These are phyloP conservation scores for Mycena galopus DNA, from an alignment of 768 basidiomycete species.

Conservation along the genomic window DNA sequence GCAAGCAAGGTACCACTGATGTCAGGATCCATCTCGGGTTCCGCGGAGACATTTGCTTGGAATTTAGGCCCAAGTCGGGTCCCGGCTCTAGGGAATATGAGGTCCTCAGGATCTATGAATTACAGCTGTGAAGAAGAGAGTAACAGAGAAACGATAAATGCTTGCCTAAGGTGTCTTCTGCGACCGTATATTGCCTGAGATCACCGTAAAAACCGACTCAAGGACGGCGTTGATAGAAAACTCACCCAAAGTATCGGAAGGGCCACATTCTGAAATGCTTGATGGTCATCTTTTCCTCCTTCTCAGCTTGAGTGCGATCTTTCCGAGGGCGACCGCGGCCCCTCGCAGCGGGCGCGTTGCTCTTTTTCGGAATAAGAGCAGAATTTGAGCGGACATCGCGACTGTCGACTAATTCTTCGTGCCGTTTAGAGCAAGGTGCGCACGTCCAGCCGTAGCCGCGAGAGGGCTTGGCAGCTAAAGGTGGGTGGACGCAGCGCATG, in stretches of 20 bases:
- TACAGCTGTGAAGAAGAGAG: constrained; percentile 42
- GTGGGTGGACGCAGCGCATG: constrained; percentile 94
- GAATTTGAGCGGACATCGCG: constrained; percentile 71
- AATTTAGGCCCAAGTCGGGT: constrained; percentile 92
- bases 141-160: constrained; percentile 34
- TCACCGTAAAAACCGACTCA: constrained; percentile 21
- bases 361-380: constrained; percentile 64
- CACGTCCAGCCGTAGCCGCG: constrained; percentile 99
- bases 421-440: constrained; percentile 88
- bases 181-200: constrained; percentile 86
- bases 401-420: constrained; percentile 88
- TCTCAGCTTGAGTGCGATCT: constrained; percentile 78
- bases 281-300: constrained; percentile 81
- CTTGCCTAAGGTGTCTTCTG: constrained; percentile 91
- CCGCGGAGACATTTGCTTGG: constrained; percentile 73
- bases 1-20: constrained; percentile 50
- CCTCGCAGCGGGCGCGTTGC: constrained; percentile 78
- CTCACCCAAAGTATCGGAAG: constrained; percentile 97
- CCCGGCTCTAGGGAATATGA: constrained; percentile 94
- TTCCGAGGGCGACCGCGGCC: constrained; percentile 85
- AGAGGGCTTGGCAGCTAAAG: constrained; percentile 90
- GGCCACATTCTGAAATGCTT: constrained; percentile 94
- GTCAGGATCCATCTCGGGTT: constrained; percentile 53
- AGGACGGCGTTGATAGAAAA: constrained; percentile 27
- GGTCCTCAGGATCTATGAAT: constrained; percentile 92